These are phyloP conservation scores for Gnetum montanum DNA, from an alignment of 75 land plant genomes.

Conservation along the genomic window DNA sequence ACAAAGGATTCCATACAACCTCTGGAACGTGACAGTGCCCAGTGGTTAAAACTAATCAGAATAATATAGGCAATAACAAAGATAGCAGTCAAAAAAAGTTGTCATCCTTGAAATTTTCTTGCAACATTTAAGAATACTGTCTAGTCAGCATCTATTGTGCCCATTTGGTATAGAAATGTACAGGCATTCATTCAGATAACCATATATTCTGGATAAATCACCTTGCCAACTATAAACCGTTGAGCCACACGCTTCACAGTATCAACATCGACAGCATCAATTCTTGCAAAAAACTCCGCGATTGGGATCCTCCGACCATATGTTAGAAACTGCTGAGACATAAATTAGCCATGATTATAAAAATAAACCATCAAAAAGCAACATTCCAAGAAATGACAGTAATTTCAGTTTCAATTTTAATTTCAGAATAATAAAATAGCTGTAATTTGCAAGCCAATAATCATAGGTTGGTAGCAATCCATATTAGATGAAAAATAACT, in stretches of 20 bases:
- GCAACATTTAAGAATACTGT: background rate
- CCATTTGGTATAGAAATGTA: background rate
- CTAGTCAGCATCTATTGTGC: background rate
- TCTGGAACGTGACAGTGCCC: background rate
- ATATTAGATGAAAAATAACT: too few species aligned
- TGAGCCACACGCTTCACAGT: slow-evolving; percentile 89
- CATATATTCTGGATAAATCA: slow-evolving; percentile 11
- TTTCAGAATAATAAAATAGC: too few species aligned
- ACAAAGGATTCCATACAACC: background rate
- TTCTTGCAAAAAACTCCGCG: slow-evolving; percentile 89
- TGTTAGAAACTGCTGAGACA: slow-evolving; percentile 55
- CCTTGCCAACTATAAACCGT: slow-evolving; percentile 77
- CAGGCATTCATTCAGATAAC: too few species aligned
- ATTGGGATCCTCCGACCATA: slow-evolving; percentile 91
- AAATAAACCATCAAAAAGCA: background rate
- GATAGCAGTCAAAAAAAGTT: background rate
- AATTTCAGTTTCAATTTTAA: too few species aligned
- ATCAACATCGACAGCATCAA: slow-evolving; percentile 91
- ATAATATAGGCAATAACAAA: background rate
- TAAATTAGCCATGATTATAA: background rate
- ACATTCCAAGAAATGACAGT: too few species aligned
- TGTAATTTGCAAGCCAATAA: too few species aligned
- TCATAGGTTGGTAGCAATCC: too few species aligned
- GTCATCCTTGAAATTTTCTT: background rate
- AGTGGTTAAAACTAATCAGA: too few species aligned